phyloP scores from a whole-genome alignment of 768 basidiomycete species.

The Udeniomyces megalosporus region DNA sequence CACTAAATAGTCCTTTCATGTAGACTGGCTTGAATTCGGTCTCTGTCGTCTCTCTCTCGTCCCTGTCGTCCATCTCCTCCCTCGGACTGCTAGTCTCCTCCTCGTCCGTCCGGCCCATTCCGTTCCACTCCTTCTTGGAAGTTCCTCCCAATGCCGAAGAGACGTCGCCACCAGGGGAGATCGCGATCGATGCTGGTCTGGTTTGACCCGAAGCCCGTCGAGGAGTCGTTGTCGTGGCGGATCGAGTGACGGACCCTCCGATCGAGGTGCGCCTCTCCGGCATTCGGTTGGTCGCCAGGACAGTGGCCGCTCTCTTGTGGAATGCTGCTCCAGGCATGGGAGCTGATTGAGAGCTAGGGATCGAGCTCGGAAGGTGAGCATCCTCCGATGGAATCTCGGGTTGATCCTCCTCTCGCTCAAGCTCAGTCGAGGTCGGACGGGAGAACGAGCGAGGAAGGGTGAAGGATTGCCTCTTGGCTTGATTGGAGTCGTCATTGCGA shows the following conservation, averaged over 20 bases:
- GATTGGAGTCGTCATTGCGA: background rate
- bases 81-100: background rate
- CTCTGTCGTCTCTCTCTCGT: conserved; percentile 29
- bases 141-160: conserved; percentile 34
- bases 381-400: background rate
- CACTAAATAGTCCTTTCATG: conserved; percentile 90
- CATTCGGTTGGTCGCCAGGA: conserved; percentile 14
- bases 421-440: background rate
- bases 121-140: conserved; percentile 30
- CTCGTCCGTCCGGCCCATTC: conserved; percentile 11
- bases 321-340: background rate
- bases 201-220: conserved; percentile 9
- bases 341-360: conserved; percentile 8
- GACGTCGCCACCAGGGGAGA: conserved; percentile 19
- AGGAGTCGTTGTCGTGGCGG: background rate
- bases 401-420: background rate
- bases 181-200: background rate
- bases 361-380: background rate
- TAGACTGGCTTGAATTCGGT: conserved; percentile 86
- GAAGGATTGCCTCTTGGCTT: conserved; percentile 13
- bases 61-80: background rate
- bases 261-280: conserved; percentile 25
- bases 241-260: conserved; percentile 15
- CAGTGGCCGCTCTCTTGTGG: conserved; percentile 20
- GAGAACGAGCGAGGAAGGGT: conserved; percentile 15